A percentile compares a stretch with the other conserved stretches of the same genome.
Evolutionary conservation across 83 land plant genomes (phyloP).

Genomic region (Thuja plicata): DNA sequence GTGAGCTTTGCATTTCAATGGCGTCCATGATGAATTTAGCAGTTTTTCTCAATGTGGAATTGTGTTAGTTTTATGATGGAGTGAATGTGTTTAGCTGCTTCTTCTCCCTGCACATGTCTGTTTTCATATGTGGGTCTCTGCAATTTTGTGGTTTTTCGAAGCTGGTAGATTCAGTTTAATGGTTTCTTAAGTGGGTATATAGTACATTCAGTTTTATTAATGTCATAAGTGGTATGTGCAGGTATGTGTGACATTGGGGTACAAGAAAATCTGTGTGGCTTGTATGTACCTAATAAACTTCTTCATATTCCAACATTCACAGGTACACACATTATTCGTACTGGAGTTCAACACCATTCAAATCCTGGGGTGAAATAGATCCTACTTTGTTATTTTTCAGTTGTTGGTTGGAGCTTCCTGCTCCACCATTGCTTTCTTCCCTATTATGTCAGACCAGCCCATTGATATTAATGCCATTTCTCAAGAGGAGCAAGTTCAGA

Average conservation of each 20-base stretch:
- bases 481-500: neutral
- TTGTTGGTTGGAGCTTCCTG: neutral
- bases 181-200: neutral
- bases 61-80: neutral
- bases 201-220: neutral
- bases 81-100: neutral
- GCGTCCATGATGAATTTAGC: neutral
- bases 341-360: neutral
- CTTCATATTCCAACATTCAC: neutral
- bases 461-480: neutral
- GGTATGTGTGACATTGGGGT: neutral
- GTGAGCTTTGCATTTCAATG: neutral
- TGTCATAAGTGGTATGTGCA: neutral
- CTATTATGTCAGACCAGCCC: neutral
- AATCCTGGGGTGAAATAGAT: neutral
- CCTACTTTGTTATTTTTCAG: neutral
- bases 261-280: neutral
- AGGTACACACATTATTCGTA: neutral
- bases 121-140: neutral
- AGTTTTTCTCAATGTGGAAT: neutral
- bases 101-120: neutral
- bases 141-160: neutral
- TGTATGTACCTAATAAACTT: neutral
- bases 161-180: neutral
- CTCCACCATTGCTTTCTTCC: neutral